Base-by-base conservation (phyloP, 345 rosid genomes). In the Populus ilicifolia region DNA sequence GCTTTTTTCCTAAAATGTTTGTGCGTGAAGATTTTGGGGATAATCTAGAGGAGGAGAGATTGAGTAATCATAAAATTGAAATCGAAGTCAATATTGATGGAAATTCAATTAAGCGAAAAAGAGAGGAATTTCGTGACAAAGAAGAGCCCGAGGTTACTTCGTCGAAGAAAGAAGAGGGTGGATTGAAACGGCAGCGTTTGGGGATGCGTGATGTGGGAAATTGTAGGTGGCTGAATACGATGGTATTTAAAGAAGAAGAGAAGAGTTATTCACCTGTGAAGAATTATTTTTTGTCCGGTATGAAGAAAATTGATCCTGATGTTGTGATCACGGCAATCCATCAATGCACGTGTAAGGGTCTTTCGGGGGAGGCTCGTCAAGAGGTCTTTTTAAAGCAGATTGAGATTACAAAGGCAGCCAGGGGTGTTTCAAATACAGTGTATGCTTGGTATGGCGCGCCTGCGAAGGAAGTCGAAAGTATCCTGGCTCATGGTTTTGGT, bases 391-490 rank as follows among this genome's bases (percentile, higher is more conserved):
- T 78, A 56, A 82, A 67, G 69, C 84, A 85, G 78, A 75, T 70
- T 25, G 86, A 78, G 72, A 29, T 78, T 18, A 78, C 75, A 17
- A 83, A 65, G 78, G 75, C 75, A 0, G 66, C 75, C 21, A 81
- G 86, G 52, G 82, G 87, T 17, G 64, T 59, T 41, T 54, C 82
- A 1, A 89, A 82, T 61, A 72, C 38, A 9, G 78, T 77, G 44
- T 83, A 80, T 65, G 89, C 86, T 10, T 89, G 92, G 90, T 73
- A 80, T 64, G 89, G 88, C 18, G 70, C 83, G 8, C 81, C 89
- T 13, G 74, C 70, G 3, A 73, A 83, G 64, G 76, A 3, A 29
- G 76, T 82, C 25, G 75, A 74, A 16, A 77, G 76, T 56, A 71
- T 88, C 54, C 48, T 88, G 72, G 78, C 84, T 12, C 80, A 85